Evolutionary conservation across 129 eudicot species (phyloP), one percentile per base, ranked within the genome.

Genomic region (Gnaphalium uliginosum): DNA sequence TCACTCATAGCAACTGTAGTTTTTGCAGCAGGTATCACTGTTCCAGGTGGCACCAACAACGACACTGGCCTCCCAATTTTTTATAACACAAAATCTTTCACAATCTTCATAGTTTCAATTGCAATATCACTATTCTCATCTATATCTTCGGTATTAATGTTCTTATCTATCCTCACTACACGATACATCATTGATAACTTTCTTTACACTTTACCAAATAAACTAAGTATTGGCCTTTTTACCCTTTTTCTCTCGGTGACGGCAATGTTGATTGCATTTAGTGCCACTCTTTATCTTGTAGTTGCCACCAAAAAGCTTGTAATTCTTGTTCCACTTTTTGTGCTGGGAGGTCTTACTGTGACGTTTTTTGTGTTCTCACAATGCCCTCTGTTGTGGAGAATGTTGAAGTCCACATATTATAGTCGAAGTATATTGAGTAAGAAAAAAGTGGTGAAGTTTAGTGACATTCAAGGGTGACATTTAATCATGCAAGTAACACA

Each of bases 311-410:
- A 64, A 19, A 64, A 64, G 46, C 8, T 64, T 37, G 23, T 64
- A 64, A 64, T 21, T 1, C 69, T 64, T 64, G 23, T 64, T 15
- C 69, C 69, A 37, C 69, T 64, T 30, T 64, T 27, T 6, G 69
- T 64, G 43, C 19, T 65, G 25, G 70, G 48, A 39, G 50, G 70
- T 7, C 35, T 64, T 15, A 64, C 69, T 17, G 23, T 64, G 4
- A 65, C 11, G 26, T 65, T 65, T 22, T 65, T 65, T n/a, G 70
- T 65, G 50, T 65, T 65, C 50, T 32, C 50, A 33, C 70, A 65
- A 32, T 65, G 70, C 70, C 70, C 70, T 32, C 50, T 32, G 18
- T 65, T 65, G 70, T 65, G 70, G 70, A 32, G 70, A 33, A 65
- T 65, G 70, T 65, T 65, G 70, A 65, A 65, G 70, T 65, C 70